Conservation (phyloP, 2,329 filamentous ascomycete species). For the Aspergillus calidoustus region DNA sequence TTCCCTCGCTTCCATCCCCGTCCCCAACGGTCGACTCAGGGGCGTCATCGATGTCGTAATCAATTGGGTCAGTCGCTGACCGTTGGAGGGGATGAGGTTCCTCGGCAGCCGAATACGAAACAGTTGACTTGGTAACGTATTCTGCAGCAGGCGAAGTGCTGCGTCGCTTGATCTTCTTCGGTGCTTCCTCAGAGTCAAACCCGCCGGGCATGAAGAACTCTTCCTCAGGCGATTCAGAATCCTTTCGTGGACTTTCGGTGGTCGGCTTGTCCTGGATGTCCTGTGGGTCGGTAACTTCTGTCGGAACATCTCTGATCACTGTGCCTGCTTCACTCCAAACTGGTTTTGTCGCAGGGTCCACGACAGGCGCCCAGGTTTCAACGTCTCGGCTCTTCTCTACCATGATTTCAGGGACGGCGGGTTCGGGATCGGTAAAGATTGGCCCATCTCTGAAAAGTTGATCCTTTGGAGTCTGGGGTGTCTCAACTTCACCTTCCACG, state of each 20-base stretch:
- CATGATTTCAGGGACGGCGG: conserved; percentile 10
- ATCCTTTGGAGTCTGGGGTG: conserved; percentile 31
- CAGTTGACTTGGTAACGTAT: conserved; percentile 25
- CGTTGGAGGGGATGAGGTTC: background rate
- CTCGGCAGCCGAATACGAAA: conserved; percentile 16
- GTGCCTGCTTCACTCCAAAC: background rate
- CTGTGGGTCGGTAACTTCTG: background rate
- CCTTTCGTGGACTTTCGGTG: background rate
- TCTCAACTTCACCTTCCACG: conserved; percentile 56
- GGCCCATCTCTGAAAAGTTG: conserved; percentile 24
- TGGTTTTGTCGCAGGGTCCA: background rate
- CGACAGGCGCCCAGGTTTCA: conserved; percentile 18
- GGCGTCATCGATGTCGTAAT: conserved; percentile 29
- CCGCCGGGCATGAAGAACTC: conserved; percentile 38
- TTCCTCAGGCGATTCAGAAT: conserved; percentile 27
- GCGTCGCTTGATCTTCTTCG: background rate
- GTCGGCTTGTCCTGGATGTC: conserved; percentile 28
- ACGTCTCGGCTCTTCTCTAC: conserved; percentile 3
- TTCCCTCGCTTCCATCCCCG: conserved; percentile 25
- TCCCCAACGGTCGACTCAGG: conserved; percentile 11
- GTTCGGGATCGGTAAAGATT: conserved; percentile 29
- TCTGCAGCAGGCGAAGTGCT: conserved; percentile 3
- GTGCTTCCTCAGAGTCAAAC: conserved; percentile 30
- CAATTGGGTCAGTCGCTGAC: conserved; percentile 26
- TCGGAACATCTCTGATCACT: background rate